These are phyloP conservation scores for Tetrahymena elliotti DNA, from an alignment of 73 alveolate species.

Conservation along the genomic window DNA sequence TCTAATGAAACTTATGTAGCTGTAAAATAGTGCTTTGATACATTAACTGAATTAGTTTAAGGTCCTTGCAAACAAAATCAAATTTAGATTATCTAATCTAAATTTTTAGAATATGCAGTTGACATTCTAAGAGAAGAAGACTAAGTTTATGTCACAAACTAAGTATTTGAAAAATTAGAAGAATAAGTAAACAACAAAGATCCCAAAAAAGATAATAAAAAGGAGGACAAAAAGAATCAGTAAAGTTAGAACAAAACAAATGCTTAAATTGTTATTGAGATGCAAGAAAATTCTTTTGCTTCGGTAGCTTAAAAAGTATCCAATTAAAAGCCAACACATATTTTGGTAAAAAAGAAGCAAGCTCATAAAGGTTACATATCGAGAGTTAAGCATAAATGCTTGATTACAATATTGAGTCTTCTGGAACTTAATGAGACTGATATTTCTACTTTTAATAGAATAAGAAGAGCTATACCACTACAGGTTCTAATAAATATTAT, in stretches of 20 bases:
- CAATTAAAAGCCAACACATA: not conserved
- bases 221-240: not conserved
- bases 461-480: conserved; percentile 41
- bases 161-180: not conserved
- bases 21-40: conserved; percentile 46
- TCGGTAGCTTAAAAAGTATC: not conserved
- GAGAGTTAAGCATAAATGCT: conserved; percentile 32
- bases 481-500: conserved; percentile 23
- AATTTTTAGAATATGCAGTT: conserved; percentile 34
- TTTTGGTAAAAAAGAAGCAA: not conserved
- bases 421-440: conserved; percentile 45
- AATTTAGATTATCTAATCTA: conserved; percentile 14
- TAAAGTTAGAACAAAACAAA: not conserved
- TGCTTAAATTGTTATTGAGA: too few relatives aligned
- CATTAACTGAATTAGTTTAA: conserved; percentile 44
- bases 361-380: conserved; percentile 40
- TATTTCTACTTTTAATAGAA: conserved; percentile 21
- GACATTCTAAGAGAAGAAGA: conserved; percentile 29
- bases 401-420: conserved; percentile 31
- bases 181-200: not conserved
- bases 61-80: conserved; percentile 55
- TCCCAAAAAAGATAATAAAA: not conserved
- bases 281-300: not conserved
- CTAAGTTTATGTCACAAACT: not conserved
- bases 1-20: conserved; percentile 13